These are phyloP conservation scores for Phialocephala sp. DNA, from an alignment of 2,329 filamentous ascomycete species.

Conservation along the genomic window DNA sequence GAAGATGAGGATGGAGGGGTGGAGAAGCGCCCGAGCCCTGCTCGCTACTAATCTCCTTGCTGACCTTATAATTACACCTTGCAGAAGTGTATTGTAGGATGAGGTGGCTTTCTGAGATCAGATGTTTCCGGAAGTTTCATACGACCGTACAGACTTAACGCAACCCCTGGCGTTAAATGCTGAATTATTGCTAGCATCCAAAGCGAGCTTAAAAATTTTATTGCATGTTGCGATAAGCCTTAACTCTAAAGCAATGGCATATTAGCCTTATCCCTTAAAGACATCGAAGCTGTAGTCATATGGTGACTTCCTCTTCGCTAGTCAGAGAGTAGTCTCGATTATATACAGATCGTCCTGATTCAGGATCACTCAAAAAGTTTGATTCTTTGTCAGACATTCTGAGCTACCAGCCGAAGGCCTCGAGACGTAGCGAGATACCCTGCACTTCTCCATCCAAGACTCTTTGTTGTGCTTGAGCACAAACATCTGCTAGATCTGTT, in stretches of 20 bases:
- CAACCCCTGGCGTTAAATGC: background rate
- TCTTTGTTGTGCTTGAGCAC: constrained; percentile 30
- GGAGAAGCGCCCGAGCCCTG: background rate
- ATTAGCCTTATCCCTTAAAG: too few species aligned
- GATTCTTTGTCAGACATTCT: background rate
- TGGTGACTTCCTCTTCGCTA: too few species aligned
- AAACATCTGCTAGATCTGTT: constrained; percentile 34
- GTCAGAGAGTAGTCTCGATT: too few species aligned
- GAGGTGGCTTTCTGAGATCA: background rate
- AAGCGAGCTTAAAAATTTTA: background rate
- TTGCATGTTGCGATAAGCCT: background rate
- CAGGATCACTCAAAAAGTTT: too few species aligned
- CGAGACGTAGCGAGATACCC: constrained; percentile 33
- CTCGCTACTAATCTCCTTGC: background rate
- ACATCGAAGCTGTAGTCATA: too few species aligned
- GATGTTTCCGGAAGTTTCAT: background rate
- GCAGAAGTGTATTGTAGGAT: background rate
- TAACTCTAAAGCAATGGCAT: too few species aligned
- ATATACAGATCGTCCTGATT: too few species aligned
- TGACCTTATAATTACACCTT: background rate
- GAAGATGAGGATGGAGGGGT: background rate
- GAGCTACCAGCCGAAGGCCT: constrained; percentile 36
- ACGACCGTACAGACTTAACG: background rate
- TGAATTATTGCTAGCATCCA: background rate
- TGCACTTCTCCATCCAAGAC: constrained; percentile 34